A percentile compares a stretch with the other conserved stretches of the same genome.
phyloP scores from a whole-genome alignment of 1,284 basidiomycete genomes.

The Exobasidium cylindrosporum region DNA sequence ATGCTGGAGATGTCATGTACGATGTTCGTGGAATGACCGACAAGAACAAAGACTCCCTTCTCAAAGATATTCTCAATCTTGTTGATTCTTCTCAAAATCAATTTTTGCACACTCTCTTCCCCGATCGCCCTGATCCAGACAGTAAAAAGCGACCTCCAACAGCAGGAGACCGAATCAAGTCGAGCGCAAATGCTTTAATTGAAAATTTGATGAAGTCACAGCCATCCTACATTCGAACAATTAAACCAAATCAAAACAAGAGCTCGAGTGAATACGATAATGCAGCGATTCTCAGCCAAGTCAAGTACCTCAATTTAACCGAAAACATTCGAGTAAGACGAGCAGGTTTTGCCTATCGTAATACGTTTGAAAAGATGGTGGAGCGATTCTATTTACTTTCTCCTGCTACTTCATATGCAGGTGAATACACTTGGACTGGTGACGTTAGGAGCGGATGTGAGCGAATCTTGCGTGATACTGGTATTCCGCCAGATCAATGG shows the following conservation, averaged over 20 bases:
- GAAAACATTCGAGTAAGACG: slow-evolving; percentile 97
- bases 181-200: slow-evolving; percentile 82
- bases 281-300: slow-evolving; percentile 94
- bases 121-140: slow-evolving; percentile 89
- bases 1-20: slow-evolving; percentile 96
- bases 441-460: slow-evolving; percentile 88
- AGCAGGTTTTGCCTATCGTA: slow-evolving; percentile 95
- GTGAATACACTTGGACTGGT: slow-evolving; percentile 95
- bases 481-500: slow-evolving; percentile 95
- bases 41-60: slow-evolving; percentile 97
- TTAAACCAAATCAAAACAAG: slow-evolving; percentile 98
- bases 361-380: slow-evolving; percentile 98
- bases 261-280: slow-evolving; percentile 87
- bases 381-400: slow-evolving; percentile 86
- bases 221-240: slow-evolving; percentile 97
- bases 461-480: slow-evolving; percentile 87
- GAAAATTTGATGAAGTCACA: slow-evolving; percentile 94
- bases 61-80: slow-evolving; percentile 91
- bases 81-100: slow-evolving; percentile 62
- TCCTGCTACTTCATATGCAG: slow-evolving; percentile 91
- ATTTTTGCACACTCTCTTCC: slow-evolving; percentile 82
- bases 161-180: slow-evolving; percentile 96
- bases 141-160: slow-evolving; percentile 98
- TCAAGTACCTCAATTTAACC: slow-evolving; percentile 91
- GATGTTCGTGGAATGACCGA: slow-evolving; percentile 97